Percentiles rank a stretch among this genome's conserved stretches.
Conservation (phyloP, 1,139 yeast species). For the Fermentozyma sake region DNA sequence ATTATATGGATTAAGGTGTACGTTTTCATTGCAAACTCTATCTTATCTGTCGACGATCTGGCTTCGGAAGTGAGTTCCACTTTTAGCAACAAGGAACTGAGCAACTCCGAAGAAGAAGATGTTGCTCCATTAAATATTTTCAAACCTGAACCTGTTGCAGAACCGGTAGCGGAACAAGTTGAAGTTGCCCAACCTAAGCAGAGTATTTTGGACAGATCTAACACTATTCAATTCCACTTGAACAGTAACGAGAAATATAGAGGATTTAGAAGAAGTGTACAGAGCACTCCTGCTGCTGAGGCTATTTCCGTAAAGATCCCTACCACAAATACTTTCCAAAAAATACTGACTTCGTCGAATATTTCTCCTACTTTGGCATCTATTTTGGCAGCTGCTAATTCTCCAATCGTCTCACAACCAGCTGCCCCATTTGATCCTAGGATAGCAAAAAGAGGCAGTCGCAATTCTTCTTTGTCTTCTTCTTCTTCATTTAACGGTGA, state of each 20-base stretch:
- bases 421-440: constrained; percentile 20
- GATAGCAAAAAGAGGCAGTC: constrained; percentile 12
- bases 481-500: constrained; percentile 10
- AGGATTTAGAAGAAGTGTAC: constrained; percentile 42
- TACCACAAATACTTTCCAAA: constrained; percentile 11
- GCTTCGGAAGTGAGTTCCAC: constrained; percentile 8
- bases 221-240: constrained; percentile 17
- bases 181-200: constrained; percentile 6
- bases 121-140: constrained; percentile 11
- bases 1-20: constrained; percentile 39
- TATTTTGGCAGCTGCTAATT: constrained; percentile 9
- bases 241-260: constrained; percentile 35
- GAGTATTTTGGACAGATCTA: constrained; percentile 10
- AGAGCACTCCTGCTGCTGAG: constrained; percentile 18
- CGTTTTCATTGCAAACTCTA: constrained; percentile 35
- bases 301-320: constrained; percentile 29
- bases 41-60: constrained; percentile 21
- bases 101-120: constrained; percentile 7
- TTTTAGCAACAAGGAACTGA: constrained; percentile 12
- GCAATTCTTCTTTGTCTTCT: constrained; percentile 12
- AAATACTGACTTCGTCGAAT: constrained; percentile 7
- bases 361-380: constrained; percentile 12
- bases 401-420: constrained; percentile 4
- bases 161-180: constrained; percentile 4
- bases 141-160: constrained; percentile 1